These are phyloP conservation scores for Eruca vesicaria DNA, from an alignment of 441 rosid genomes.

Conservation along the genomic window DNA sequence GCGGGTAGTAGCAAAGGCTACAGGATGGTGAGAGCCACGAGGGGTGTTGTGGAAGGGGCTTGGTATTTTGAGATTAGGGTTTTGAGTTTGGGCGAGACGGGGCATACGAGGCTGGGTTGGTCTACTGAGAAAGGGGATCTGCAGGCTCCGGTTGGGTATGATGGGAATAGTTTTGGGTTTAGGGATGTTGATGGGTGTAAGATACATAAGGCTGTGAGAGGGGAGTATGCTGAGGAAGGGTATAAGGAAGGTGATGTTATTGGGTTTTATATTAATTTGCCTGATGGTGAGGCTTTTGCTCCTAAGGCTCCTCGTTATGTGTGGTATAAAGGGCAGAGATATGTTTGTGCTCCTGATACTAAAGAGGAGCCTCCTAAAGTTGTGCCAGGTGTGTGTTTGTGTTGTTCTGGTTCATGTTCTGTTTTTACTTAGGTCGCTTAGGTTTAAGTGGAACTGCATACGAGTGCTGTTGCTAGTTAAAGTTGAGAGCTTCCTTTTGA, in stretches of 20 bases:
- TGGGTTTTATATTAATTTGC: constrained; percentile 87
- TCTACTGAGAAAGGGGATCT: constrained; percentile 92
- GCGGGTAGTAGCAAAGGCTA: constrained; percentile 94
- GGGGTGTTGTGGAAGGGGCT: constrained; percentile 90
- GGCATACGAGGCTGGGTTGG: constrained; percentile 95
- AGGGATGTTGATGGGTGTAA: constrained; percentile 96
- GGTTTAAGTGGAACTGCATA: neutral
- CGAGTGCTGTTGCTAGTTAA: constrained; percentile 1
- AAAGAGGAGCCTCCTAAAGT: constrained; percentile 84
- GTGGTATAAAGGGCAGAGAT: constrained; percentile 92
- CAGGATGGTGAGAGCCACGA: constrained; percentile 94
- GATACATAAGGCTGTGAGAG: constrained; percentile 89
- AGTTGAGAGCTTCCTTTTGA: neutral
- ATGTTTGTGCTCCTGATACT: constrained; percentile 61
- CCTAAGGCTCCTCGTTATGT: constrained; percentile 81
- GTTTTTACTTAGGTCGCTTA: neutral
- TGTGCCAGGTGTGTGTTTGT: constrained; percentile 63
- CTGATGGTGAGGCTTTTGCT: constrained; percentile 71
- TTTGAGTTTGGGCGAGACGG: constrained; percentile 73
- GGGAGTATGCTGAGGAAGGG: constrained; percentile 85
- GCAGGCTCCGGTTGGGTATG: constrained; percentile 97
- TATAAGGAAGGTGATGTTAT: constrained; percentile 90
- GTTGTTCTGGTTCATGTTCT: neutral
- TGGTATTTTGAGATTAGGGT: constrained; percentile 95
- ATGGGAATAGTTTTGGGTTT: constrained; percentile 86